phyloP scores from a whole-genome alignment of 2,329 filamentous ascomycete species.

The Zelopaecilomyces penicillatus region DNA sequence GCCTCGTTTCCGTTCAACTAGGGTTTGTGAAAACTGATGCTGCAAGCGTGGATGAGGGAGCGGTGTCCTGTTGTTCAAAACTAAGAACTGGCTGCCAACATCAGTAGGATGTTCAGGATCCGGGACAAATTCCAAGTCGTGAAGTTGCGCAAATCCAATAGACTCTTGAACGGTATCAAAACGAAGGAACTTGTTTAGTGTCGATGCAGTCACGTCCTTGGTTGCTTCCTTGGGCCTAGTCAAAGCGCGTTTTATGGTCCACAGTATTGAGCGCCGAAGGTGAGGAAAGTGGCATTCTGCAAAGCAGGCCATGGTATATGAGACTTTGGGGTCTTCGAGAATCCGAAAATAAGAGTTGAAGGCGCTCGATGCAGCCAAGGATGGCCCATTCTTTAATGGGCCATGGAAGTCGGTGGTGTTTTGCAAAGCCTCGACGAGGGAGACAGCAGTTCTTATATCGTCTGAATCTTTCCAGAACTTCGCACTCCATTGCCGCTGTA shows the following conservation, averaged over 20 bases:
- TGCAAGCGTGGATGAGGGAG: constrained; percentile 42
- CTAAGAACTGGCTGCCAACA: constrained; percentile 30
- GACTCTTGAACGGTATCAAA: constrained; percentile 64
- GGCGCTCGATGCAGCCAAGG: constrained; percentile 40
- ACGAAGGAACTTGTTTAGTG: constrained; percentile 48
- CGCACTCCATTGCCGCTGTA: constrained; percentile 49
- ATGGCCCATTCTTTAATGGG: constrained; percentile 43
- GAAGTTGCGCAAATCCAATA: constrained; percentile 53
- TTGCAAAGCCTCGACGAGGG: constrained; percentile 51
- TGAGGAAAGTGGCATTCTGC: constrained; percentile 59
- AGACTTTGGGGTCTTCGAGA: constrained; percentile 46
- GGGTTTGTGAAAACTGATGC: constrained; percentile 45
- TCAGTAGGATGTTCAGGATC: constrained; percentile 26
- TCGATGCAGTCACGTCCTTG: constrained; percentile 50
- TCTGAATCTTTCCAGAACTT: constrained; percentile 46
- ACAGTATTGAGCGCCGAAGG: constrained; percentile 50
- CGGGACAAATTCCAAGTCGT: constrained; percentile 43
- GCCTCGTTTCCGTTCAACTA: constrained; percentile 55
- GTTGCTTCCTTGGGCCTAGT: constrained; percentile 48
- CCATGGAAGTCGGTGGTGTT: constrained; percentile 50
- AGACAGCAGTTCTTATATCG: constrained; percentile 53
- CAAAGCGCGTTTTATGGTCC: constrained; percentile 46
- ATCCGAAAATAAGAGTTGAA: constrained; percentile 52
- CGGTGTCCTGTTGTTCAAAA: constrained; percentile 34
- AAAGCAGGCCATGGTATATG: constrained; percentile 63